Evolutionary conservation across 768 basidiomycete species (phyloP).

Genomic region (Leccinum subtestaceum): DNA sequence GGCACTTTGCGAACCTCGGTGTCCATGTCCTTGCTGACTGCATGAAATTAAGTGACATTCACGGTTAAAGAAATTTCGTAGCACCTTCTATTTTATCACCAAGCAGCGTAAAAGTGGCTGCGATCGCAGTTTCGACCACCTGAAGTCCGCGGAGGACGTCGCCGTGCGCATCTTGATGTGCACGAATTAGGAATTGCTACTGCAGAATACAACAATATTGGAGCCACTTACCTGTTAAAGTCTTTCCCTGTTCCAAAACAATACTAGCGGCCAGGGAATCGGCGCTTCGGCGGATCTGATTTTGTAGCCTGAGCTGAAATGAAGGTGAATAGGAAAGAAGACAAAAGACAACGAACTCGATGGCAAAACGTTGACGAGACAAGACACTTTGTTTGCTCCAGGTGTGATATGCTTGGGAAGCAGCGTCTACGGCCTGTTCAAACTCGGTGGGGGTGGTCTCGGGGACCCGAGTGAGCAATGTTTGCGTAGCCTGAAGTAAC

Average conservation of each 20-base stretch:
- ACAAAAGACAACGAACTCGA: constrained; percentile 65
- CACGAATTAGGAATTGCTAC: not conserved
- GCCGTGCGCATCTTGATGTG: constrained; percentile 78
- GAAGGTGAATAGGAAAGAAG: constrained; percentile 4
- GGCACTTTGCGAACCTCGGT: constrained; percentile 83
- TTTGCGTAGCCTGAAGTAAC: constrained; percentile 75
- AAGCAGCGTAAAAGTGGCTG: constrained; percentile 79
- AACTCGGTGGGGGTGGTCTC: constrained; percentile 85
- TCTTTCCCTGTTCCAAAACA: constrained; percentile 96
- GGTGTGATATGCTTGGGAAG: constrained; percentile 79
- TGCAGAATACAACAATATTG: not conserved
- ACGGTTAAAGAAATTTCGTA: not conserved
- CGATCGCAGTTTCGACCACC: constrained; percentile 78
- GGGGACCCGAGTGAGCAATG: constrained; percentile 83
- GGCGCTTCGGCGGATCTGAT: constrained; percentile 78
- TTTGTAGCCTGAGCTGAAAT: constrained; percentile 64
- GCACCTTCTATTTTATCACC: constrained; percentile 91
- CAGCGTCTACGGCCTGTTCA: constrained; percentile 76
- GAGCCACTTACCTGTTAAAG: constrained; percentile 59
- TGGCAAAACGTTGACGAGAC: constrained; percentile 79
- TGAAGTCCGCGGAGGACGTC: constrained; percentile 92
- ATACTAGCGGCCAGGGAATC: constrained; percentile 87
- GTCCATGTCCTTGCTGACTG: constrained; percentile 96
- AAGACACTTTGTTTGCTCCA: constrained; percentile 89
- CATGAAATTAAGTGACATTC: constrained; percentile 14